Conservation (phyloP, 306 rosid species). For the Quercus parvula region DNA sequence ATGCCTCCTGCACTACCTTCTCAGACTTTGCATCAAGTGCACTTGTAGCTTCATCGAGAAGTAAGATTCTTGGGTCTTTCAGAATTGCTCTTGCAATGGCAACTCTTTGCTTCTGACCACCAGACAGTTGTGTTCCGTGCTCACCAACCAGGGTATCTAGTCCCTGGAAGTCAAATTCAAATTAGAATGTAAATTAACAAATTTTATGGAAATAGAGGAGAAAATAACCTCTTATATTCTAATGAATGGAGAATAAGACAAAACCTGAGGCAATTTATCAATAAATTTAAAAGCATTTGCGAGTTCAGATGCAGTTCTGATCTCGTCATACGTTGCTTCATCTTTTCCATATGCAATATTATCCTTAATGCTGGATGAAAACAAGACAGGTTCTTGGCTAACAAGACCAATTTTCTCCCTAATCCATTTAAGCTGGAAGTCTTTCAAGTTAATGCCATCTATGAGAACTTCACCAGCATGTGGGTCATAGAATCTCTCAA, state of each 20-base stretch:
- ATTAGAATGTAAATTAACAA: not conserved
- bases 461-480: constrained; percentile 44
- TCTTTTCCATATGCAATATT: constrained; percentile 47
- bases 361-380: constrained; percentile 39
- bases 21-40: constrained; percentile 73
- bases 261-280: constrained; percentile 43
- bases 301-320: constrained; percentile 32
- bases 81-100: constrained; percentile 75
- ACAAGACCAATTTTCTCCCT: constrained; percentile 43
- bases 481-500: constrained; percentile 50
- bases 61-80: constrained; percentile 67
- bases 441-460: constrained; percentile 41
- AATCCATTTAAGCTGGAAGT: constrained; percentile 39
- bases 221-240: not conserved
- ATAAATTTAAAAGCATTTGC: constrained; percentile 43
- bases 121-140: constrained; percentile 66
- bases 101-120: constrained; percentile 62
- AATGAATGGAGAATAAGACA: not conserved
- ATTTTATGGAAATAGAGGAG: not conserved
- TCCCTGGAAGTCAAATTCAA: constrained; percentile 32
- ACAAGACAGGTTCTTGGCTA: constrained; percentile 46
- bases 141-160: constrained; percentile 64
- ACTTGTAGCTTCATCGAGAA: constrained; percentile 68
- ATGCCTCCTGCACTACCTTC: constrained; percentile 57
- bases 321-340: constrained; percentile 38